Base-by-base conservation (phyloP, 805 yeast species). In the Yueomyces sinensis region DNA sequence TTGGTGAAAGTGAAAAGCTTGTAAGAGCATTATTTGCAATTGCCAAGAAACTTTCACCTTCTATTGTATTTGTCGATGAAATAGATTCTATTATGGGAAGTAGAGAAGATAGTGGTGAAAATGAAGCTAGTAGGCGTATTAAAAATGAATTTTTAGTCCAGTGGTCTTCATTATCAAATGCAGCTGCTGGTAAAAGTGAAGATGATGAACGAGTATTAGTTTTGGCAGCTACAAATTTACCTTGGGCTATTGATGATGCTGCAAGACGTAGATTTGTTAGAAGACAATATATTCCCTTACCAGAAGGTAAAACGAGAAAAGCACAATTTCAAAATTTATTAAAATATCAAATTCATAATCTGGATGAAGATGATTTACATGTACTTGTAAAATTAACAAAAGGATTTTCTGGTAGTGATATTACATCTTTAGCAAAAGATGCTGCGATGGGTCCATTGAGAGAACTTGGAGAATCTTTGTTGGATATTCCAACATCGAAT, bases 361-460 rank as follows among this genome's bases (percentile, higher is more conserved):
- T 89, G 15, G 54, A 70, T 13, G 81, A 72, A 0, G 66, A 52
- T 3, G 95, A 87, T 41, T 70, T 74, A 40, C 66, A 68, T 9
- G 61, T 62, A 30, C 62, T 89, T 17, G 66, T 82, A 14, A 61
- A 63, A 9, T 53, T 81, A 45, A 86, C 97, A 0, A 74, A 75
- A 5, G 89, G 83, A 0, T 84, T 76, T 56, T 82, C 94, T n/a
- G 95, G 95, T 2, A 77, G 91, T 43, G 98, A 89, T 58, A 70
- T 89, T 30, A 86, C 96, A 0, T 87, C 95, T 1, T 58, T 89
- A 40, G 94, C 96, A 2, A 91, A 87, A 56, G 96, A 89, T 54
- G 93, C 95, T 3, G 96, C 98, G 1, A 87, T 89, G 96, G 95
- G 95, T 1, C 97, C 98, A 2, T 62, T 91, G 27, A 67, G 98